Base-by-base conservation (phyloP, 176 grass and related monocot genomes). In the Dactylis glomerata region DNA sequence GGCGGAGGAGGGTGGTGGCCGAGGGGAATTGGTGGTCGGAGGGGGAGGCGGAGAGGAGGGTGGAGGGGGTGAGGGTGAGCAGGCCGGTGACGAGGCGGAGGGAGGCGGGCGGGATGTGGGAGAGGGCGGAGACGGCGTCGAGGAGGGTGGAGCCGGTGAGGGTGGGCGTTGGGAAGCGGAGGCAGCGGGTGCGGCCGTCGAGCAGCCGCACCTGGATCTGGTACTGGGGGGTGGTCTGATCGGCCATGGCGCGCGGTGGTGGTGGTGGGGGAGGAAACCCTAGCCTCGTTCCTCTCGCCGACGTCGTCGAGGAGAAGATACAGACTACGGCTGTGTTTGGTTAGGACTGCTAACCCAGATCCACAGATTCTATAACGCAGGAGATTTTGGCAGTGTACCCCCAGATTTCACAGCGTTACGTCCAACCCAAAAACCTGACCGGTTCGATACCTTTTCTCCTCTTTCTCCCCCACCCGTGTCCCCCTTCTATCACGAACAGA, bases 201-300 rank as follows among this genome's bases (percentile, higher is more conserved):
- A 99, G 93, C 20, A 92, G 74, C 70, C 87, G 89, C 77, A 96
- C 84, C 44, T 88, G 86, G 69, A 96, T 86, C 77, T 95, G 96
- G 75, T 97, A 89, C 68, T 89, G 89, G 38, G 85, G 4, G 69
- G 72, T 28, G 65, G n/a, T n/a, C n/a, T n/a, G n/a, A n/a, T 90
- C 90, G 57, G 91, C 89, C 83, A 90, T 83, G 63, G 23, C 36
- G 65, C 38, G 44, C 47, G 55, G 49, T 47, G 72, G 65, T 47
- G 80, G 58, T 75, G 69, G 61, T 6, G 56, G 80, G n/a, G 19
- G 55, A 7, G 45, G 70, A 74, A 89, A 86, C 90, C 86, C 87
- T 86, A 92, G 75, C 87, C 12, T 56, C 13, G 1, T 19, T 16
- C 17, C 24, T 50, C 47, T 50, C 45, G 2, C 14, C 81, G 41